Evolutionary conservation across 139 green algal genomes (phyloP).

Genomic region (Edaphochlamys debaryana): DNA sequence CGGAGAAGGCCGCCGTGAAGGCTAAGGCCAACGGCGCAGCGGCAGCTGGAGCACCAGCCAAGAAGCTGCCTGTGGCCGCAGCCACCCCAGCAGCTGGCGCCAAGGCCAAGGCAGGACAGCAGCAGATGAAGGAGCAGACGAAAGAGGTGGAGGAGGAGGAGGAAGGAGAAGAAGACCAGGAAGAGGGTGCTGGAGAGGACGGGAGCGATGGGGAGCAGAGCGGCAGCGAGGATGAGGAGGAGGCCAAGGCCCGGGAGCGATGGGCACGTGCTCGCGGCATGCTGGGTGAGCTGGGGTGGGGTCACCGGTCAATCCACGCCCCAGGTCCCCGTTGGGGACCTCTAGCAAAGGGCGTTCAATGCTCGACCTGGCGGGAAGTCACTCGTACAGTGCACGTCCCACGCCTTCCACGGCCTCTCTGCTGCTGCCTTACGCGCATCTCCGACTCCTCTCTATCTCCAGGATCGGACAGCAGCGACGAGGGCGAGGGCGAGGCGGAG

Average conservation of each 20-base stretch:
- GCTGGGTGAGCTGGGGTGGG: constrained; percentile 40
- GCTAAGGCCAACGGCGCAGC: background rate
- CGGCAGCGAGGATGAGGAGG: constrained; percentile 55
- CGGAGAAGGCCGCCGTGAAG: background rate
- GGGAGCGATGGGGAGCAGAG: constrained; percentile 38
- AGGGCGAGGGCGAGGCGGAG: constrained; percentile 39
- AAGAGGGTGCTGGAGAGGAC: background rate
- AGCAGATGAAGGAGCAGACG: background rate
- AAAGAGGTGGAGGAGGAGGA: constrained; percentile 13
- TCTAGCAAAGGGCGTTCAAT: too few species aligned
- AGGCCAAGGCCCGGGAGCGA: constrained; percentile 48
- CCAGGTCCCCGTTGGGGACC: too few species aligned
- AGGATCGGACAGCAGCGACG: constrained; percentile 32
- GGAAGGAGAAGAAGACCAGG: constrained; percentile 12
- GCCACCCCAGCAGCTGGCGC: too few species aligned
- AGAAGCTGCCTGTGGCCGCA: too few species aligned
- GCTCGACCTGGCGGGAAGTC: too few species aligned
- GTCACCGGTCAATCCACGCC: too few species aligned
- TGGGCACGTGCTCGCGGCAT: constrained; percentile 72
- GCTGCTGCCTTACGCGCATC: too few species aligned
- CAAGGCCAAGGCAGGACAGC: background rate
- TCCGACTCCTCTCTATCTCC: too few species aligned
- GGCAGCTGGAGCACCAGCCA: too few species aligned
- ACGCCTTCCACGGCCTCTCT: too few species aligned
- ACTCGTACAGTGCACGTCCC: too few species aligned